phyloP scores from a whole-genome alignment of 139 green algal genomes.

The Spirogloea muscicola region DNA sequence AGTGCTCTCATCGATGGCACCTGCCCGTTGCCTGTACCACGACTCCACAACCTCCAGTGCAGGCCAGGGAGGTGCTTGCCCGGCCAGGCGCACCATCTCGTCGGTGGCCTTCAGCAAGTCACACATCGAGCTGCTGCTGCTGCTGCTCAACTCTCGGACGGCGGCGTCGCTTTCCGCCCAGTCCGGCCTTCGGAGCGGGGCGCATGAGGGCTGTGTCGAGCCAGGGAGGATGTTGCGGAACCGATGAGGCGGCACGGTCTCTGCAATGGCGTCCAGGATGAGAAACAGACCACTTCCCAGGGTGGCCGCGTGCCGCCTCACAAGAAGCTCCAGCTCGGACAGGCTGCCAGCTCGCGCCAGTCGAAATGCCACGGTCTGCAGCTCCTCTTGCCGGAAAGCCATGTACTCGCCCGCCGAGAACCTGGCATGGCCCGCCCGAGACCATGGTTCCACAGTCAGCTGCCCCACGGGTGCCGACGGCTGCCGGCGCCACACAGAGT shows the following conservation, averaged over 20 bases:
- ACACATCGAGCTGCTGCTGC: background rate
- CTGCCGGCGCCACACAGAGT: background rate
- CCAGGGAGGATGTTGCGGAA: conserved; percentile 25
- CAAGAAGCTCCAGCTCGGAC: conserved; percentile 8
- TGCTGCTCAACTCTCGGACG: background rate
- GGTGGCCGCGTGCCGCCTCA: conserved; percentile 21
- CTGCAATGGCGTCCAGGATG: conserved; percentile 30
- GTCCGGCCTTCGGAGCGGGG: conserved; percentile 1
- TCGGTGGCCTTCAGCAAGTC: conserved; percentile 12
- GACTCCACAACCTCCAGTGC: background rate
- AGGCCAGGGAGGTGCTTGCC: too few relatives aligned
- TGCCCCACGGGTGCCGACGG: background rate
- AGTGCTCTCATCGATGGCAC: conserved; percentile 31
- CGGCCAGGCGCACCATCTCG: conserved; percentile 10
- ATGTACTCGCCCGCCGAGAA: background rate
- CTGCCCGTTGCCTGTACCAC: conserved; percentile 23
- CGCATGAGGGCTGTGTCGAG: background rate
- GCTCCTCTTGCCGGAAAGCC: background rate
- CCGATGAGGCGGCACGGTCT: conserved; percentile 30
- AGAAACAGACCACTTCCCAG: conserved; percentile 13
- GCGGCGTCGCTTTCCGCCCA: conserved; percentile 18
- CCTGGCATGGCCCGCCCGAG: background rate
- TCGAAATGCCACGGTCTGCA: background rate
- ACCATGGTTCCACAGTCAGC: background rate
- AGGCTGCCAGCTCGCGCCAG: conserved; percentile 11